Evolutionary conservation across 1,139 yeast genomes (phyloP), one percentile per base, ranked within the genome.

Genomic region (Arxiozyma telluris): DNA sequence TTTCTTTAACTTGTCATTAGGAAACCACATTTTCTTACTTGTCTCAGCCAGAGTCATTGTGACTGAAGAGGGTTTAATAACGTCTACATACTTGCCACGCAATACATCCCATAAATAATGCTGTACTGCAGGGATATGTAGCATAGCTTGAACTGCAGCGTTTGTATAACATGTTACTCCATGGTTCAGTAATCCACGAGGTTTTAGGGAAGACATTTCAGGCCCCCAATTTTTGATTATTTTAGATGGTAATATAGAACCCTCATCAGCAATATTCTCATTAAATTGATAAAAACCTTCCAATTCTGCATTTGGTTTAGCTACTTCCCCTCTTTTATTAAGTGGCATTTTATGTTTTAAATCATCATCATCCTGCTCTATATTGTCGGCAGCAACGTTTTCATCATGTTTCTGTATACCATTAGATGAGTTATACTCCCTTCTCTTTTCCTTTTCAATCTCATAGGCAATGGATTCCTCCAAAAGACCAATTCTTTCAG

Each of bases 131-230:
- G 98, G 98, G 22, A 90, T 81, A 65, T 93, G 98, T 45, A 91
- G 70, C 73, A 93, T 73, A 0, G 95, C 83, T 71, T 93, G 98
- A 47, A 93, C 83, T 3, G 97, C 98, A 1, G 96, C 84, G 69
- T 93, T 93, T 82, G 93, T 90, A 70, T 91, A 93, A 68, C 98
- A 93, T 4, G 98, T 93, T 47, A 93, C 98, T 34, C 98, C 98
- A 59, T 86, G 91, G 68, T 93, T 93, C 55, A 87, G 71, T 53
- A 93, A 75, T 0, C 98, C 98, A 27, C 83, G 75, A 0, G 97
- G 95, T 38, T 77, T 74, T 49, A 72, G 63, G 44, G 63, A 62
- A 6, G 71, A 64, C 55, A 78, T 71, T 59, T 71, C 66, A 58
- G 74, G 54, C 0, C 82, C 76, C 88, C 93, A 84, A 59, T 79